Conservation (phyloP, 1,284 basidiomycete genomes). For the Leccinum pseudoinsigne region DNA sequence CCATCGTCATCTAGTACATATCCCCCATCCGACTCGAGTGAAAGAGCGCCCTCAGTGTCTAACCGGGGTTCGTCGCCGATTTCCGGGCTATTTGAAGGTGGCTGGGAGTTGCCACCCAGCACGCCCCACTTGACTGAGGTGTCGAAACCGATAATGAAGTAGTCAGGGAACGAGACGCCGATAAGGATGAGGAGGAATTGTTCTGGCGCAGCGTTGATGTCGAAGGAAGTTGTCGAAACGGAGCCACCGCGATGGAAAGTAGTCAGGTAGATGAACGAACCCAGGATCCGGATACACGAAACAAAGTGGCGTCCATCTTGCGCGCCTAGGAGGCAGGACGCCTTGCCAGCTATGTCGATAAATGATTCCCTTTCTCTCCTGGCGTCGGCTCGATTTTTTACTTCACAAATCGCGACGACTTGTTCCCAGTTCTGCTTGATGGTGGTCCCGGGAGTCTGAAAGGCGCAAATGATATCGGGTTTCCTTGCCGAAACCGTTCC, state of each 20-base stretch:
- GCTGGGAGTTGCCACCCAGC: not conserved
- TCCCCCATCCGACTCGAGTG: no score
- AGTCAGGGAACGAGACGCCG: not conserved
- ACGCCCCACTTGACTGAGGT: not conserved
- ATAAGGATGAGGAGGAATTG: not conserved
- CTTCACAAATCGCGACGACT: not conserved
- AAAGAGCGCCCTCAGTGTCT: not conserved
- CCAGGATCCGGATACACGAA: not conserved
- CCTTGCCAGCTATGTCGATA: not conserved
- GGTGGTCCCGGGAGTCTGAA: not conserved
- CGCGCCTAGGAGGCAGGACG: not conserved
- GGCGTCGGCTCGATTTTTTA: not conserved
- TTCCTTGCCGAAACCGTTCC: not conserved
- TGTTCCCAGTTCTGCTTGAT: not conserved
- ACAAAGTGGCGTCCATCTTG: not conserved
- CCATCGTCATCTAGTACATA: no score
- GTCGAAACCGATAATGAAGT: not conserved
- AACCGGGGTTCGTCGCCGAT: not conserved
- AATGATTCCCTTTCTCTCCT: not conserved
- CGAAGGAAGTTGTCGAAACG: not conserved
- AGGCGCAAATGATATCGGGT: conserved; percentile 1
- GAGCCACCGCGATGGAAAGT: not conserved
- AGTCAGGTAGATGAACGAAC: not conserved
- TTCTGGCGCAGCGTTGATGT: not conserved
- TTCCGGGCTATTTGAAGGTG: not conserved